Evolutionary conservation across 768 basidiomycete species (phyloP), one percentile per base, ranked within the genome.

Genomic region (Podaxis sp.): DNA sequence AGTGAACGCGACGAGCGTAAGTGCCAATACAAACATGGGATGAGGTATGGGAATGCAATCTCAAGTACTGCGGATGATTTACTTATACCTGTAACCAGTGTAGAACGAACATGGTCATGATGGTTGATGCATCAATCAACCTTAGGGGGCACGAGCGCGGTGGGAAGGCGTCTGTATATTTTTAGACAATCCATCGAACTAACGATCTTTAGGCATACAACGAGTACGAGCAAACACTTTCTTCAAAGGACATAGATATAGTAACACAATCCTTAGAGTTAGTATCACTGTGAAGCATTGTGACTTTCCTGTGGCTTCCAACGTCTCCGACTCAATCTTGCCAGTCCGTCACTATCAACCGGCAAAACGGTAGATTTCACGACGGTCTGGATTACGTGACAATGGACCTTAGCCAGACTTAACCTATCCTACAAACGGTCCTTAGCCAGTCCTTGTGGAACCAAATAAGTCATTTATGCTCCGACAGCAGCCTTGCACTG

Each of bases 401-500:
- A 46, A 19, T 19, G 19, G 15, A 6, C 43, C 43, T 19, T 19
- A 17, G 43, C 43, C 43, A 43, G 13, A 19, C 13, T 43, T 19
- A 46, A 19, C 17, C 43, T 46, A 19, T 19, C 19, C 6, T 46
- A n/a, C 43, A 17, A 46, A 46, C 22, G 43, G 43, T 46, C 19
- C 43, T 46, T 6, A 46, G 43, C 43, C 15, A 0, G 9, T 46
- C 19, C 37, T 13, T 55, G 38, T 40, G n/a, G 17, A 24, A 22
- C 19, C 19, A 55, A 55, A 27, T 40, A 22, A 25, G 5, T 38
- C 40, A 13, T 22, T 59, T 11, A 41, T 17, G 47, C 36, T 11
- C 49, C 37, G 55, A 69, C 69, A 38, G 55, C 67, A 46, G 78
- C 73, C 51, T 70, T 70, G 71, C 83, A 84, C 63, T 72, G 69